Evolutionary conservation across 768 basidiomycete species (phyloP), one percentile per base, ranked within the genome.

Genomic region (Rhodotorula taiwanensis): DNA sequence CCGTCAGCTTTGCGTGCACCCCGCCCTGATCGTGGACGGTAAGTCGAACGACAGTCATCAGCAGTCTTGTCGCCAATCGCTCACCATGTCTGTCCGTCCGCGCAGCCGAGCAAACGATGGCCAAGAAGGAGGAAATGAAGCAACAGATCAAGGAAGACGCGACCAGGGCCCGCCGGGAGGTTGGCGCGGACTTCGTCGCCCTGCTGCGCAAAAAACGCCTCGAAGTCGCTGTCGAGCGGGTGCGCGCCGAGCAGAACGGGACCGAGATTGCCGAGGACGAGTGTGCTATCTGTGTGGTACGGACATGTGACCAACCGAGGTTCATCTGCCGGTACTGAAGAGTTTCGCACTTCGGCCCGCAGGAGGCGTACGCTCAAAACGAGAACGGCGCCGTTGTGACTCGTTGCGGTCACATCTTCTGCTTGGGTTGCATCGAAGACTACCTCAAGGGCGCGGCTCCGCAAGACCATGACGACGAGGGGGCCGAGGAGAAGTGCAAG

Each of bases 351-450:
- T 39, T 10, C 36, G 36, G 16, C 7, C 3, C 23, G 33, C 34
- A 52, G 43, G 51, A 52, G 34, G 33, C 33, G n/a, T 21, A n/a
- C 25, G 20, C 18, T n/a, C 21, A 34, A 13, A 52, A 5, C 28
- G 21, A 16, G 23, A 11, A 23, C 30, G 48, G 55, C 45, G 55
- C 83, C 21, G 76, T 83, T 25, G 72, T 87, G 44, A 86, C 85
- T 0, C 67, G 78, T 0, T 88, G 87, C 69, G 73, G 73, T 3
- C 86, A 87, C 69, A 74, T 79, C 2, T 87, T 85, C 74, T 87
- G 86, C 72, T 77, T 78, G 11, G 79, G 80, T 43, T 87, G 86
- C 42, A n/a, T 42, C 28, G 30, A n/a, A 16, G 58, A 43, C 49
- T n/a, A 51, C 31, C n/a, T 58, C 42, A 25, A 42, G 1, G 69